Conservation (phyloP, 225 moss, liverwort and hornwort genomes). For the Sphagnum tenellum region DNA sequence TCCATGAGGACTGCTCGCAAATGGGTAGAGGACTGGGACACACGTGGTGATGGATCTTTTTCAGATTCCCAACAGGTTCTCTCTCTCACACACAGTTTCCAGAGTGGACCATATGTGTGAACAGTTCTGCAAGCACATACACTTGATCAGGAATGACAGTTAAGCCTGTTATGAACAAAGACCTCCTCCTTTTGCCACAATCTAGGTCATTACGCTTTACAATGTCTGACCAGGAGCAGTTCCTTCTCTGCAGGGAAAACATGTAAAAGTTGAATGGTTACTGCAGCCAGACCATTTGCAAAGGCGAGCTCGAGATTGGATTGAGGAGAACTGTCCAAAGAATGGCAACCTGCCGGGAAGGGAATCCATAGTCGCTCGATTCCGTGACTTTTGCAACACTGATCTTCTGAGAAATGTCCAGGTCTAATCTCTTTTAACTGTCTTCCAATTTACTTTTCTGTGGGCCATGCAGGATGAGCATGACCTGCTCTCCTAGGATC, state of each 20-base stretch:
- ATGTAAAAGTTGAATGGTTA: conserved; percentile 6
- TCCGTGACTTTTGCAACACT: conserved; percentile 9
- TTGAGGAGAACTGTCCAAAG: conserved; percentile 4
- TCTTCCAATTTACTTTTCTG: too few relatives aligned
- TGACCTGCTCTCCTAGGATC: background rate
- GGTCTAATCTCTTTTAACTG: background rate
- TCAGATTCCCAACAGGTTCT: conserved; percentile 6
- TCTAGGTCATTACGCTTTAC: too few relatives aligned
- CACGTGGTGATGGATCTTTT: conserved; percentile 4
- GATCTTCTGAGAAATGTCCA: conserved; percentile 2
- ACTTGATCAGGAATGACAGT: too few relatives aligned
- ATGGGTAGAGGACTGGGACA: conserved; percentile 10
- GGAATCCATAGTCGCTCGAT: conserved; percentile 3
- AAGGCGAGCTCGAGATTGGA: conserved; percentile 2
- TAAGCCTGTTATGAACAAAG: too few relatives aligned
- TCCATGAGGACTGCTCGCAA: conserved; percentile 4
- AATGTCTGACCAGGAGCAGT: too few relatives aligned
- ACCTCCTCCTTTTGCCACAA: too few relatives aligned
- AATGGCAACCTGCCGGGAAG: conserved; percentile 4
- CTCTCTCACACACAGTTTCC: background rate
- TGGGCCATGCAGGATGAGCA: too few relatives aligned
- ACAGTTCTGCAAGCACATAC: too few relatives aligned
- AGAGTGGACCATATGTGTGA: background rate
- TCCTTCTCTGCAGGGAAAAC: conserved; percentile 3
- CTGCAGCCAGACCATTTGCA: conserved; percentile 9